Base-by-base conservation (phyloP, 768 basidiomycete genomes). In the Suillus ampliporus region DNA sequence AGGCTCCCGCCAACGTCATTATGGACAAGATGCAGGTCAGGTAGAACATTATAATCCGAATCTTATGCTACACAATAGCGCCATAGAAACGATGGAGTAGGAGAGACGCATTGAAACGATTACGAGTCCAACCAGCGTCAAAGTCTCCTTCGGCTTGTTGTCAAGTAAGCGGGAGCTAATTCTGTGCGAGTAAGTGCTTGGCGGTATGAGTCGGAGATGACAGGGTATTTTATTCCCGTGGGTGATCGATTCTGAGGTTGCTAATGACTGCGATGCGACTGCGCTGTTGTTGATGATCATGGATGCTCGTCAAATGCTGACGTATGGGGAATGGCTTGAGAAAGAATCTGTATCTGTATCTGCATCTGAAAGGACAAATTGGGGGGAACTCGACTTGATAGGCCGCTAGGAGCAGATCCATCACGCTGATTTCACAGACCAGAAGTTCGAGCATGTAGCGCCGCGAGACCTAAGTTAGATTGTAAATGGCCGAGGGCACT, bases 401-500 rank as follows among this genome's bases (percentile, higher is more conserved):
- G 35, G 23, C 9, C 17, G 15, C 19, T 38, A 53, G 34, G 21
- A 19, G 26, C 17, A 28, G 34, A 53, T 38, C 21, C 15, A 54
- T 14, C 21, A 17, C 19, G 21, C 17, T 38, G 1, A 40, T 26
- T 26, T 56, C 37, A 56, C 19, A 56, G 38, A 28, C 54, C 54
- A 40, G 54, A 54, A 11, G 37, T 38, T 38, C 21, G 54, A 13
- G 38, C 38, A 28, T 28, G 54, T 41, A 17, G 10, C 17, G 17
- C 17, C 40, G 28, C 38, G 17, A 26, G 17, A 15, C 54, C 23
- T 10, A 26, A 40, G 38, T 7, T 28, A 40, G 54, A 40, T 26
- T 56, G 37, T 15, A 56, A 40, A 26, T 28, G 17, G 21, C 70
- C 74, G 41, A 84, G 65, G n/a, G 72, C 64, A 65, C 82, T 84